These are phyloP conservation scores for Penicillium hesseltinei DNA, from an alignment of 2,329 filamentous ascomycete species.

Conservation along the genomic window DNA sequence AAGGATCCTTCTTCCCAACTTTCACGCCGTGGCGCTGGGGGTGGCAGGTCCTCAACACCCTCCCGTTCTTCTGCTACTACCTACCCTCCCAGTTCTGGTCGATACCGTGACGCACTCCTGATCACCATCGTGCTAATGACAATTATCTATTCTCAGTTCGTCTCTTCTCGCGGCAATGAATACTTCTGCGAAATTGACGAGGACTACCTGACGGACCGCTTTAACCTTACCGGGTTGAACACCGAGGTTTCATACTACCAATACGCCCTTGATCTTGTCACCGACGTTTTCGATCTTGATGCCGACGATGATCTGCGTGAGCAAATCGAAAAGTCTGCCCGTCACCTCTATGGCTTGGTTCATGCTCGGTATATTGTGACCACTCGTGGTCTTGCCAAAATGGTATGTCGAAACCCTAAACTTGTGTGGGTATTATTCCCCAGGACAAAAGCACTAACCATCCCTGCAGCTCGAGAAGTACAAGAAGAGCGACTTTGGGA, in stretches of 20 bases:
- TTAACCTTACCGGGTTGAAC: slow-evolving; percentile 96
- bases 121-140: slow-evolving; percentile 4
- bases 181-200: slow-evolving; percentile 99
- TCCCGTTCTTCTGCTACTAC: background rate
- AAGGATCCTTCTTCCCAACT: fast-evolving
- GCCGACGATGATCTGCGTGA: slow-evolving; percentile 98
- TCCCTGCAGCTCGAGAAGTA: slow-evolving; percentile 84
- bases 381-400: slow-evolving; percentile 87
- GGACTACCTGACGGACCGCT: slow-evolving; percentile 95
- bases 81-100: too few species aligned
- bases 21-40: background rate
- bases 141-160: slow-evolving; percentile 65
- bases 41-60: background rate
- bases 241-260: slow-evolving; percentile 98
- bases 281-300: slow-evolving; percentile 97
- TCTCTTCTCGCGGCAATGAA: slow-evolving; percentile 94
- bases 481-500: slow-evolving; percentile 96
- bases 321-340: slow-evolving; percentile 94
- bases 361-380: slow-evolving; percentile 97
- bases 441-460: slow-evolving; percentile 2
- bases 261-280: slow-evolving; percentile 95
- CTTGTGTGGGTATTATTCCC: background rate
- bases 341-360: slow-evolving; percentile 92
- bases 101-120: background rate
- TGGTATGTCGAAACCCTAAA: slow-evolving; percentile 62